These are phyloP conservation scores for Coemansia sp. DNA, from an alignment of 192 early-diverging fungal genomes.

Conservation along the genomic window DNA sequence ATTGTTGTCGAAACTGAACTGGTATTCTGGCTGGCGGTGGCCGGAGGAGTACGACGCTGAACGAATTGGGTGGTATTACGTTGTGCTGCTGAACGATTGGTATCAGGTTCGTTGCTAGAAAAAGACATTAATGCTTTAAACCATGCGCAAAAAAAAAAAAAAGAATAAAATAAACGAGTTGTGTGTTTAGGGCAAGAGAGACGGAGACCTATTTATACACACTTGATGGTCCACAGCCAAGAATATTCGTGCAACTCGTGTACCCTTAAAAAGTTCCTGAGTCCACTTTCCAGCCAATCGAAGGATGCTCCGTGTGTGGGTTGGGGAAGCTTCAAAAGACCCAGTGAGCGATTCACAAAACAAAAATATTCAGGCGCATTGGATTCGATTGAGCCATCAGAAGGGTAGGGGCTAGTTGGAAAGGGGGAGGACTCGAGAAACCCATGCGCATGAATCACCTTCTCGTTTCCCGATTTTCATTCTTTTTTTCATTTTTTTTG, in stretches of 20 bases:
- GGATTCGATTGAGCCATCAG: background rate
- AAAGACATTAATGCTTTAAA: constrained; percentile 7
- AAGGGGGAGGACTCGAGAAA: background rate
- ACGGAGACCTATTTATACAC: background rate
- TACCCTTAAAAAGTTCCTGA: background rate
- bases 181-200: background rate
- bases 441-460: constrained; percentile 4
- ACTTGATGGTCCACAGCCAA: background rate
- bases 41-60: constrained; percentile 1
- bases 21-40: background rate
- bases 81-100: background rate
- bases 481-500: background rate
- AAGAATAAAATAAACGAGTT: background rate
- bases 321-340: background rate
- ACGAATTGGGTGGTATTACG: constrained; percentile 3
- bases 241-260: background rate
- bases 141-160: background rate
- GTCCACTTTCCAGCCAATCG: background rate
- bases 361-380: background rate
- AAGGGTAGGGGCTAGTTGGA: background rate
- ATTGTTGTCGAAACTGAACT: constrained; percentile 6
- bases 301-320: background rate
- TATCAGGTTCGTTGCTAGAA: constrained; percentile 4
- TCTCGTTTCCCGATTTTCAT: background rate
- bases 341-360: background rate